Evolutionary conservation across 352 stramenopile genomes (phyloP), one percentile per base, ranked within the genome.

Genomic region (Pythium utonaiense): DNA sequence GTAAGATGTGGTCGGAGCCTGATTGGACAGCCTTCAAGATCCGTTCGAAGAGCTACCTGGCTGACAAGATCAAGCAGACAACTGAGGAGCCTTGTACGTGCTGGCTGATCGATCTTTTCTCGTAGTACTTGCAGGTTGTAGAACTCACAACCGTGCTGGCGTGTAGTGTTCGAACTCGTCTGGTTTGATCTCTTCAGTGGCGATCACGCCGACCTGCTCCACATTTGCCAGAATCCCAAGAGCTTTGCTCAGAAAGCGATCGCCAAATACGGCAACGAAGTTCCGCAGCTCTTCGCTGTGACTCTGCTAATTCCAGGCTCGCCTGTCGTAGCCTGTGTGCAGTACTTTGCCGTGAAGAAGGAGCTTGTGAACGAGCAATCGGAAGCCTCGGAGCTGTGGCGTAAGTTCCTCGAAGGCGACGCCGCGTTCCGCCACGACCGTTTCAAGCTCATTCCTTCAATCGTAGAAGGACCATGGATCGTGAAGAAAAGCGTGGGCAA

Each of bases 131-230:
- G n/a, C n/a, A n/a, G n/a, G n/a, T n/a, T n/a, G n/a, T n/a, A n/a
- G n/a, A 52, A 22, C 45, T 52, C 24, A 30, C 22, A 22, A 21
- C 8, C 19, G 2, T 62, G 19, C 44, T 21, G 48, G 54, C 48
- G 24, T 62, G 31, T 50, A 93, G 83, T 92, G 54, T 90, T 91
- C 52, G 84, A 92, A 53, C 70, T 94, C 31, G 57, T 94, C 41
- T 94, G 84, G 84, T 89, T 94, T 50, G 84, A 94, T 51, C 60
- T 89, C 30, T 89, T 94, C 53, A 79, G 75, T 51, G 81, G 84
- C 41, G 76, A 87, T 21, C 70, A 84, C 36, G 69, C 80, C 13
- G 76, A 89, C 25, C 64, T 94, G 28, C 67, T 90, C 25, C 78
- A 92, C 59, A 76, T 91, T 16, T 80, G 64, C 10, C 70, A 83